Conservation (phyloP, 2,329 filamentous ascomycete genomes). For the Fusarium sp. region DNA sequence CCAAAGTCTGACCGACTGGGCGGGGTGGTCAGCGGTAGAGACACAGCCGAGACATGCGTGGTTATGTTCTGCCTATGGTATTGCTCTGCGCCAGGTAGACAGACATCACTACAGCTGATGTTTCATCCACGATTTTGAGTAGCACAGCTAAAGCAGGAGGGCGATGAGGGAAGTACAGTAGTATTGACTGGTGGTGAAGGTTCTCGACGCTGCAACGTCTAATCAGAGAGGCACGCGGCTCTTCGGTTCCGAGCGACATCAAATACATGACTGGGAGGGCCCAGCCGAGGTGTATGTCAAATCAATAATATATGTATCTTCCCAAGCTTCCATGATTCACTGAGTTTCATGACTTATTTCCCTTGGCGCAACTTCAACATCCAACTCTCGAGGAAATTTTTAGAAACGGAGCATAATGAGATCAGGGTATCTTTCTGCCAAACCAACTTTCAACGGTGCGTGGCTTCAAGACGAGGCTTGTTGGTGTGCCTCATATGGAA, state of each 20-base stretch:
- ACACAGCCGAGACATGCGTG: background rate
- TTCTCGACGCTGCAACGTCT: background rate
- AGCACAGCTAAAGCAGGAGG: background rate
- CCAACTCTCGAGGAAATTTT: background rate
- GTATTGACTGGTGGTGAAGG: background rate
- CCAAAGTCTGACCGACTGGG: background rate
- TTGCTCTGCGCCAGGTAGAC: background rate
- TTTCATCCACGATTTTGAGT: background rate
- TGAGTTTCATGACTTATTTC: background rate
- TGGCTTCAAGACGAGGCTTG: background rate
- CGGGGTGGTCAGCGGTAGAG: background rate
- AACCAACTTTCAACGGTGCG: background rate
- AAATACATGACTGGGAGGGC: background rate
- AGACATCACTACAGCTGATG: background rate
- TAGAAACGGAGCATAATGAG: background rate
- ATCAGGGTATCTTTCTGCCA: background rate
- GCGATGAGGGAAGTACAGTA: background rate
- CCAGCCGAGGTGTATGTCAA: background rate
- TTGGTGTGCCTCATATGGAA: slow-evolving; percentile 8
- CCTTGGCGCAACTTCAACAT: background rate
- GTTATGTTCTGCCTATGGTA: background rate
- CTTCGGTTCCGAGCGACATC: background rate
- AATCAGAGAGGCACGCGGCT: background rate
- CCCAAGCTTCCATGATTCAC: background rate
- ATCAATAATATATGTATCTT: background rate